phyloP scores from a whole-genome alignment of 352 stramenopile genomes.

The Globisporangium parvum region DNA sequence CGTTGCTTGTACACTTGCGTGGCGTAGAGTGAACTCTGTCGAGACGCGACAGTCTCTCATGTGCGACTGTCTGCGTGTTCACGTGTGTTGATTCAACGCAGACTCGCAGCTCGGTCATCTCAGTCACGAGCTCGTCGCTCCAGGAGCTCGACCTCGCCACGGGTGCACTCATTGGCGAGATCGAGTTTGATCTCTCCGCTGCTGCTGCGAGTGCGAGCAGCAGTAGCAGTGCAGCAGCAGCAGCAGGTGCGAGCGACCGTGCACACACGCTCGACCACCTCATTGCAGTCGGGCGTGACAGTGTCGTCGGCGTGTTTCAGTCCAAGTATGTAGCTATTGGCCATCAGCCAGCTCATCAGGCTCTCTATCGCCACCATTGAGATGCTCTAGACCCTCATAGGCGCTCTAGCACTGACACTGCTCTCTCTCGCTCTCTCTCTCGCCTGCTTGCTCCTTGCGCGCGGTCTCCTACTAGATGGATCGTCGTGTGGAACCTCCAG shows the following conservation, averaged over 20 bases:
- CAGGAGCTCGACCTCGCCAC: conserved; percentile 58
- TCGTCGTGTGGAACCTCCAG: conserved; percentile 64
- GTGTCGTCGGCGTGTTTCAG: conserved; percentile 54
- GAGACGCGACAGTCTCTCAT: neutral
- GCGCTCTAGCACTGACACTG: conserved; percentile 4
- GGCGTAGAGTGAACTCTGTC: no score
- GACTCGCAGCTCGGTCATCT: conserved; percentile 41
- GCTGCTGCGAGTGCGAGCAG: conserved; percentile 2
- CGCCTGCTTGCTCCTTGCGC: no score
- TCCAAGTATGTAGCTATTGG: conserved; percentile 15
- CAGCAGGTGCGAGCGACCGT: conserved; percentile 4
- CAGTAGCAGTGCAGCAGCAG: neutral
- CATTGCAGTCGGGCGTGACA: conserved; percentile 31
- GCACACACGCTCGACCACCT: conserved; percentile 42
- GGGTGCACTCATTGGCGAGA: conserved; percentile 48
- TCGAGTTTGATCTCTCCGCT: conserved; percentile 54
- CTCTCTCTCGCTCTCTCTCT: no score
- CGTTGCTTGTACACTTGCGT: neutral
- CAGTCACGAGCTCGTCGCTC: conserved; percentile 43
- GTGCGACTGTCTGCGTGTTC: neutral
- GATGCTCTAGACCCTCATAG: no score
- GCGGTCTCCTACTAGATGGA: conserved; percentile 4
- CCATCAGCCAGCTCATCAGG: no score
- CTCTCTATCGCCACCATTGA: no score
- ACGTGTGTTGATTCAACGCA: conserved; percentile 4